Percentiles rank a stretch among this genome's conserved stretches.
phyloP scores from a whole-genome alignment of 129 eudicot genomes.

The Artemisia annua region DNA sequence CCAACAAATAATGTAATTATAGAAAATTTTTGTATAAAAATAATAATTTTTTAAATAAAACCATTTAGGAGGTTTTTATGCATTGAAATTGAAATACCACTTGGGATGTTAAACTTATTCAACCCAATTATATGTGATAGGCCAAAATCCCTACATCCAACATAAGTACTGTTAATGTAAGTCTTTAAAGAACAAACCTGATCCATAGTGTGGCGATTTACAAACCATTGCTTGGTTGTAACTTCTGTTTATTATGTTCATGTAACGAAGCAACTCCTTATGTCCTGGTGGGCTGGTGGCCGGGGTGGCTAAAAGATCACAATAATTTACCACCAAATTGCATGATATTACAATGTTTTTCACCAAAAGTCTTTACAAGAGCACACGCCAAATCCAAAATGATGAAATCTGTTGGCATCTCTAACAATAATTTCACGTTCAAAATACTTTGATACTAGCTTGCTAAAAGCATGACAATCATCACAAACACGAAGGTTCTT shows the following conservation, averaged over 20 bases:
- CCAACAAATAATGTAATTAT: no score
- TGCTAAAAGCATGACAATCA: slow-evolving; percentile 76
- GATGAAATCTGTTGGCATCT: slow-evolving; percentile 91
- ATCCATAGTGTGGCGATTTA: background rate
- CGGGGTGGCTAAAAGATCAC: background rate
- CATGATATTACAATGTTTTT: background rate
- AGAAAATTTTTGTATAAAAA: no score
- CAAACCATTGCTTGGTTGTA: background rate
- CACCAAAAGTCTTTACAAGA: slow-evolving; percentile 73
- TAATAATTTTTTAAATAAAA: no score
- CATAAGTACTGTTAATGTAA: background rate
- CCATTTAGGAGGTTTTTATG: no score
- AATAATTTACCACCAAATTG: background rate
- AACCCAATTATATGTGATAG: background rate
- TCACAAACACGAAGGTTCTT: slow-evolving; percentile 83
- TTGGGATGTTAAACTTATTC: background rate
- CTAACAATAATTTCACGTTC: slow-evolving; percentile 68
- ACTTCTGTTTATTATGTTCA: slow-evolving; percentile 3
- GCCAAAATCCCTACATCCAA: background rate
- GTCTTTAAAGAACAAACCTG: slow-evolving; percentile 17
- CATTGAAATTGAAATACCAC: no score
- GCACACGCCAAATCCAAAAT: slow-evolving; percentile 69
- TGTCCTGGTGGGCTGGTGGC: background rate
- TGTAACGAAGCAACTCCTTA: background rate
- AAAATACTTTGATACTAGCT: slow-evolving; percentile 58